Conservation (phyloP, 2,329 filamentous ascomycete genomes). For the Colletotrichum abscissum region DNA sequence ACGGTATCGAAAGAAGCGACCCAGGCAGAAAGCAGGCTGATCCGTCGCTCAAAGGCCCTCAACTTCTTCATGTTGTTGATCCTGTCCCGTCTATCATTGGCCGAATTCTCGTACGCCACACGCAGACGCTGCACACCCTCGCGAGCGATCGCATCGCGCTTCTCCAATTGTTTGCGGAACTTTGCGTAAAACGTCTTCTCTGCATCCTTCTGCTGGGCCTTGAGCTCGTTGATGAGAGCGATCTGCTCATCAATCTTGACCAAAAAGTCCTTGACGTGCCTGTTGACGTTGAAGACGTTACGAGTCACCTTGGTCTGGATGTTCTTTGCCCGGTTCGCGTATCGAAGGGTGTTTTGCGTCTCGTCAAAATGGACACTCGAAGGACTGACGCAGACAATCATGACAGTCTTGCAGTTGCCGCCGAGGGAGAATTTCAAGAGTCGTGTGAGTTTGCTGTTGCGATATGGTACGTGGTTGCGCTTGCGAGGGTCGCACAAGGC, state of each 20-base stretch:
- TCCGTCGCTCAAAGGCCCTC: constrained; percentile 84
- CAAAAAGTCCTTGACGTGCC: constrained; percentile 98
- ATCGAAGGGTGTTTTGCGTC: constrained; percentile 96
- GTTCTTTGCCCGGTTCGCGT: constrained; percentile 98
- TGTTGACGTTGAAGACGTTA: constrained; percentile 98
- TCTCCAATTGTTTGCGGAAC: constrained; percentile 90
- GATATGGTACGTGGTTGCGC: constrained; percentile 93
- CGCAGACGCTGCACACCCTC: constrained; percentile 87
- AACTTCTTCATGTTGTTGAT: constrained; percentile 83
- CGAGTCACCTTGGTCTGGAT: constrained; percentile 99
- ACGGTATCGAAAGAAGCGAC: constrained; percentile 90
- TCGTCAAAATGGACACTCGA: constrained; percentile 98
- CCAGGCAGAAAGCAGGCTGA: constrained; percentile 89
- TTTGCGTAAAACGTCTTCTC: constrained; percentile 86
- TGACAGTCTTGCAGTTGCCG: constrained; percentile 98
- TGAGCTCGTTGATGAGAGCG: constrained; percentile 94
- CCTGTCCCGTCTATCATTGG: constrained; percentile 81
- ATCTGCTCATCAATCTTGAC: constrained; percentile 99
- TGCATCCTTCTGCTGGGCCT: constrained; percentile 90
- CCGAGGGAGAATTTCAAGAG: constrained; percentile 96
- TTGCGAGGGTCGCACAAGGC: constrained; percentile 94
- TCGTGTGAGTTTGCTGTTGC: constrained; percentile 96
- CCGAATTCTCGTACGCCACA: constrained; percentile 84
- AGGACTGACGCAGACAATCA: constrained; percentile 98
- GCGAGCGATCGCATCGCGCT: constrained; percentile 78